phyloP scores from a whole-genome alignment of 2,329 filamentous ascomycete species.

The Ascochyta pisi region DNA sequence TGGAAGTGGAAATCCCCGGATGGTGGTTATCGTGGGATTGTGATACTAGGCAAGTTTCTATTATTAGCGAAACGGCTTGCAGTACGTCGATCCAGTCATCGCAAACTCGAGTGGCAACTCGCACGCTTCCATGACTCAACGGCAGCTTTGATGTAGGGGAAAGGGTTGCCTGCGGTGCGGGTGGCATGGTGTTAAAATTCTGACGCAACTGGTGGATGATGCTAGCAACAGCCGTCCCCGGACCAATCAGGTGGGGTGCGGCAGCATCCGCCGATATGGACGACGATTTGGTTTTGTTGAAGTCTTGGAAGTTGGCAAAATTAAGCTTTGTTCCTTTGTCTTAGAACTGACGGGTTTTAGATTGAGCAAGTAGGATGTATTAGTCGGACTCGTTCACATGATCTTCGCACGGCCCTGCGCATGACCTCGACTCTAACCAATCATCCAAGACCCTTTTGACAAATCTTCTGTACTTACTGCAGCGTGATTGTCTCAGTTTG shows the following conservation, averaged over 20 bases:
- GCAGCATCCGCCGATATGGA: conserved; percentile 4
- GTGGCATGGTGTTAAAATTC: conserved; percentile 5
- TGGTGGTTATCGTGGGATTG: conserved; percentile 2
- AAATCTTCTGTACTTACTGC: neutral
- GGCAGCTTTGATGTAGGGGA: neutral
- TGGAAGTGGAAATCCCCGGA: neutral
- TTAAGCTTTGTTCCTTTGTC: too few relatives aligned
- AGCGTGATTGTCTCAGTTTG: neutral
- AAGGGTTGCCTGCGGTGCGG: neutral
- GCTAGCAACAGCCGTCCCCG: neutral
- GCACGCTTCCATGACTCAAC: conserved; percentile 13
- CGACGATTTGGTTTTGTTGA: conserved; percentile 1
- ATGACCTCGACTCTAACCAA: neutral
- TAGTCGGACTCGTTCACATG: neutral
- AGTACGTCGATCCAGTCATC: conserved; percentile 7
- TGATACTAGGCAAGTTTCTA: neutral
- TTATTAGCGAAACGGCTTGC: conserved; percentile 14
- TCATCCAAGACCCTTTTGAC: neutral
- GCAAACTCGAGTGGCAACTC: conserved; percentile 4
- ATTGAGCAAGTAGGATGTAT: neutral
- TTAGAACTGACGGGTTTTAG: neutral
- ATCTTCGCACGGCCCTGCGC: neutral
- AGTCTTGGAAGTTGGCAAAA: neutral
- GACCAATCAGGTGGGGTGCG: conserved; percentile 7
- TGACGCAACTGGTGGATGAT: conserved; percentile 17